Evolutionary conservation across 192 early-diverging fungal species (phyloP).

Genomic region (Entomortierella beljakovae): DNA sequence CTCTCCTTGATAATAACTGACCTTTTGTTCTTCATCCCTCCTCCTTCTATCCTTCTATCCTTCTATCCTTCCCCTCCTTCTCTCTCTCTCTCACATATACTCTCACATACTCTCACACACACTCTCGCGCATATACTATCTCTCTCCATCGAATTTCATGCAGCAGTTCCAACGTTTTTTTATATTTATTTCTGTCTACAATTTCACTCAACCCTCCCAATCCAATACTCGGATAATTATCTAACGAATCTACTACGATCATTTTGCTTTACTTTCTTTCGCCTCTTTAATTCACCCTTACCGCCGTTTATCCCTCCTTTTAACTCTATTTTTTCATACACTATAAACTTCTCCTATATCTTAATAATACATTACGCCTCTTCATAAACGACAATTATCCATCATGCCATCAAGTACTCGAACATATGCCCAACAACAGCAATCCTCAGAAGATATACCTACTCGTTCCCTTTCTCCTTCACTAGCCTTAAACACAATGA

Average conservation of each 20-base stretch:
- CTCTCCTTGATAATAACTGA: neutral
- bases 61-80: slow-evolving; percentile 1
- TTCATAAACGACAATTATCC: neutral
- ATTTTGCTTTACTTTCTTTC: neutral
- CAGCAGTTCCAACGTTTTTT: no score
- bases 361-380: neutral
- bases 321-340: neutral
- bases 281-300: neutral
- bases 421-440: slow-evolving; percentile 11
- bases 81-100: neutral
- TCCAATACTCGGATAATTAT: neutral
- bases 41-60: neutral
- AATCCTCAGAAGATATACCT: slow-evolving; percentile 7
- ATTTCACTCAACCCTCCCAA: no score
- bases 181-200: no score
- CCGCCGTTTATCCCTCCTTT: neutral
- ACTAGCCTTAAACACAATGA: neutral
- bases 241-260: neutral
- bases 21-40: neutral
- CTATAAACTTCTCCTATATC: neutral
- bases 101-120: neutral
- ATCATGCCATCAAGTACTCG: slow-evolving; percentile 2
- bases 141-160: neutral
- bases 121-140: neutral
- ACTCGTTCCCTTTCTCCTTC: neutral